Evolutionary conservation across 2,329 filamentous ascomycete genomes (phyloP), one percentile per base, ranked within the genome.

Genomic region (Anisogramma anomala): DNA sequence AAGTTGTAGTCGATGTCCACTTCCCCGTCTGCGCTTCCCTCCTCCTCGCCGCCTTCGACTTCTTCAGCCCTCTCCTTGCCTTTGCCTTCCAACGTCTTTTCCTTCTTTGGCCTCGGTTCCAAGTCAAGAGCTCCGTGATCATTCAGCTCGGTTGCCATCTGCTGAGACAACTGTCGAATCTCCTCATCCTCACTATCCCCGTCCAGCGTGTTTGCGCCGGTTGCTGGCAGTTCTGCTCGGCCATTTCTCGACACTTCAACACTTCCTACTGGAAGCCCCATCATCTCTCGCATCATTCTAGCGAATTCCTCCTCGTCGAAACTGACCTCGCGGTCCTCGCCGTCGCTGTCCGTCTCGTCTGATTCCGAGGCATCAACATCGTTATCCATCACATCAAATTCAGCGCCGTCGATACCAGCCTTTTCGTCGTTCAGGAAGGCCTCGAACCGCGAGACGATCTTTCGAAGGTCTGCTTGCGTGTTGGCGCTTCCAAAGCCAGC

Each of bases 361-460:
- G 33, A 33, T 3, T 42, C 32, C 4, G 23, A 27, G 4, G 60
- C 63, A 10, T 73, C 68, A 32, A 78, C 69, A 46, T 83, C 79
- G 13, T 70, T 61, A 45, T 84, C 82, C 70, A 84, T 84, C 8
- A 84, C 81, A 46, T 73, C 68, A 10, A 84, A 60, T 45, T 85
- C 78, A 0, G 80, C 84, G 0, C 87, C 89, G 34, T 94, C 87
- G 5, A 79, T 58, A 1, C 84, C 88, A 1, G 87, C 86, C 33
- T 72, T 73, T 9, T 93, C 83, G 52, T 96, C 85, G 42, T 93
- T 84, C 33, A 98, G 62, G 52, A 98, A 96, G 10, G 82, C 70
- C 55, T 95, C 87, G 54, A 98, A 96, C n/a, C 86, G 77, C 34
- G 84, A 82, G 0, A 98, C 91, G 57, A 96, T 94, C 55, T 89